A percentile compares a stretch with the other conserved stretches of the same genome.
Conservation (phyloP, 1,139 yeast species). For the Debaryomyces sp. region DNA sequence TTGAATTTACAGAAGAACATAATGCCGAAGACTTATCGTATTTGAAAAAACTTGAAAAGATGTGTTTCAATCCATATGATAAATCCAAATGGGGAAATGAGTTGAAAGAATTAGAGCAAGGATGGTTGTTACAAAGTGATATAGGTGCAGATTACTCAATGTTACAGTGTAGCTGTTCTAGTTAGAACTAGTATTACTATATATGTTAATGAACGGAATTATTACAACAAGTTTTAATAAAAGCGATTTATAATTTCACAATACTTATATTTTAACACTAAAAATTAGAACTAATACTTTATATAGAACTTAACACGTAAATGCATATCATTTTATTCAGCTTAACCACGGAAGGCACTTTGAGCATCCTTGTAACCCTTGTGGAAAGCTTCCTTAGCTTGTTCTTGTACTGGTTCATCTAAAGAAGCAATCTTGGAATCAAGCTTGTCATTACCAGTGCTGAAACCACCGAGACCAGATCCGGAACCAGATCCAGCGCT, state of each 20-base stretch:
- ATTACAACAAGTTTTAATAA: background rate
- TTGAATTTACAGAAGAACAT: conserved; percentile 47
- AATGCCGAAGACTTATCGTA: conserved; percentile 39
- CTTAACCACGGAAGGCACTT: conserved; percentile 20
- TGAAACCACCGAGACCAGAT: conserved; percentile 20
- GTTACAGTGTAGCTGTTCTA: conserved; percentile 70
- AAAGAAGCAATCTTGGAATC: conserved; percentile 36
- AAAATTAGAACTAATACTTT: conserved; percentile 6
- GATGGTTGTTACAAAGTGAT: conserved; percentile 55
- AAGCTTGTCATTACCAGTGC: conserved; percentile 38
- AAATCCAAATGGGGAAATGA: conserved; percentile 63
- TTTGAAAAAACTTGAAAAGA: conserved; percentile 57
- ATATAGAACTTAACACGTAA: conserved; percentile 3
- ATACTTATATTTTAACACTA: background rate
- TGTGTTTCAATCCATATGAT: conserved; percentile 69
- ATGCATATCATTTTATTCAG: conserved; percentile 1
- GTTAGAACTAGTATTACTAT: conserved; percentile 29
- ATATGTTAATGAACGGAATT: background rate
- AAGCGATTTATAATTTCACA: background rate
- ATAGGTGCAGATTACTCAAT: conserved; percentile 50
- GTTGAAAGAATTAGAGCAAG: conserved; percentile 54
- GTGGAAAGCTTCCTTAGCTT: conserved; percentile 42
- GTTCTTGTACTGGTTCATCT: conserved; percentile 36
- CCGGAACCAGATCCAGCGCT: conserved; percentile 8
- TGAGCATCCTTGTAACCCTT: conserved; percentile 42